phyloP scores from a whole-genome alignment of 164 flowering plant species.

The Euptelea pleiosperma region DNA sequence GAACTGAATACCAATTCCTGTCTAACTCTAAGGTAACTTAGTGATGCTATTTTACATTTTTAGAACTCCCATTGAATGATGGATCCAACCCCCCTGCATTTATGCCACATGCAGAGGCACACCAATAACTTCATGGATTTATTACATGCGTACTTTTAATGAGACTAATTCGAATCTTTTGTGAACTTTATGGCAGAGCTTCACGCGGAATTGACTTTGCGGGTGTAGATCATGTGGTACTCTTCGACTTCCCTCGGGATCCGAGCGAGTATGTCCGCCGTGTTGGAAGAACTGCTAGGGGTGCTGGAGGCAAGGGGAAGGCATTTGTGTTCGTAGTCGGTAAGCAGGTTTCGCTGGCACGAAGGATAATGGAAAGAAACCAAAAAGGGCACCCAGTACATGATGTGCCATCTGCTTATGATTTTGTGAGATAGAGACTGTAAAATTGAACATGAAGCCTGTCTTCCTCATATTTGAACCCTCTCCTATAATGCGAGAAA shows the following conservation, averaged over 20 bases:
- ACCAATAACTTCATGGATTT: too few relatives aligned
- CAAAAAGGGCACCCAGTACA: constrained; percentile 89
- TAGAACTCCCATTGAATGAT: too few relatives aligned
- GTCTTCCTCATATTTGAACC: too few relatives aligned
- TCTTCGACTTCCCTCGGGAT: constrained; percentile 96
- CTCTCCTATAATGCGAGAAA: too few relatives aligned
- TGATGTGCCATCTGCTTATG: constrained; percentile 74
- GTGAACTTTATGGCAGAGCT: constrained; percentile 50
- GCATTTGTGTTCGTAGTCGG: constrained; percentile 90
- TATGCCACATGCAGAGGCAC: too few relatives aligned
- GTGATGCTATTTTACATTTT: too few relatives aligned
- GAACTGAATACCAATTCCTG: too few relatives aligned
- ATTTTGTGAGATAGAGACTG: constrained; percentile 19
- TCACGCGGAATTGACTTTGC: constrained; percentile 91
- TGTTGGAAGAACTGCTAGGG: constrained; percentile 99
- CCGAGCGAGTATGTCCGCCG: constrained; percentile 98
- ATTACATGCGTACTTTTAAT: neutral
- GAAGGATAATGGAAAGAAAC: constrained; percentile 77
- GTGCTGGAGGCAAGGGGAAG: constrained; percentile 87
- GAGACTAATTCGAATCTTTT: neutral
- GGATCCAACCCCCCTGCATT: too few relatives aligned
- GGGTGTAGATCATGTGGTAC: constrained; percentile 86
- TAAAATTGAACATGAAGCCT: too few relatives aligned
- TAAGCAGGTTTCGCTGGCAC: constrained; percentile 88
- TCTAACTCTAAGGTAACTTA: too few relatives aligned